Evolutionary conservation across 192 early-diverging fungal species (phyloP), one percentile per base, ranked within the genome.

Genomic region (Dimargaris cristalligena): DNA sequence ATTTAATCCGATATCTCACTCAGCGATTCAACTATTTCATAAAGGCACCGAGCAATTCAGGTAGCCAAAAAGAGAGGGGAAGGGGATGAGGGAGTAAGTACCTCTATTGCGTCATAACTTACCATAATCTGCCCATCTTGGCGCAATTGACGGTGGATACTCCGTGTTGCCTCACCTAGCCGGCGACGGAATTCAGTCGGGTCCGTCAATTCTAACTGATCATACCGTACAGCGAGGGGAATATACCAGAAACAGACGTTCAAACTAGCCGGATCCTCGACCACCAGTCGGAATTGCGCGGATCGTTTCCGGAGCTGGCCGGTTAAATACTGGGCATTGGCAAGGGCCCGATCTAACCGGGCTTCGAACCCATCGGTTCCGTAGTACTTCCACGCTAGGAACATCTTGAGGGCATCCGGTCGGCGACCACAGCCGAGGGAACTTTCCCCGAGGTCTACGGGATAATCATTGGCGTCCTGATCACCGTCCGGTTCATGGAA

Each of bases 171-270:
- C n/a, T n/a, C n/a, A n/a, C n/a, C n/a, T n/a, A n/a, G n/a, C n/a
- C n/a, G n/a, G n/a, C n/a, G n/a, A n/a, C n/a, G n/a, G n/a, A n/a
- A n/a, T n/a, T n/a, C n/a, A 0, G 59, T 61, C 8, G 66, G 60
- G 49, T 66, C 64, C 67, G 45, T 56, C 49, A 48, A 34, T 11
- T 65, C 61, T 0, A 4, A 46, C 58, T n/a, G n/a, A n/a, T n/a
- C n/a, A n/a, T n/a, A n/a, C n/a, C n/a, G n/a, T n/a, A 63, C 29
- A 3, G 44, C 26, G 33, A 59, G 28, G 18, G 83, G 85, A 20
- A 83, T 68, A 69, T 78, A 87, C 86, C 86, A 89, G 64, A 89
- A 89, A 55, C 85, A 89, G 41, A 87, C 75, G 52, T 66, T 66
- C 14, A 63, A 65, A 60, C 65, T 60, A 34, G 63, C 59, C 2